Conservation (phyloP, 2,329 filamentous ascomycete species). For the Curvularia sp. region DNA sequence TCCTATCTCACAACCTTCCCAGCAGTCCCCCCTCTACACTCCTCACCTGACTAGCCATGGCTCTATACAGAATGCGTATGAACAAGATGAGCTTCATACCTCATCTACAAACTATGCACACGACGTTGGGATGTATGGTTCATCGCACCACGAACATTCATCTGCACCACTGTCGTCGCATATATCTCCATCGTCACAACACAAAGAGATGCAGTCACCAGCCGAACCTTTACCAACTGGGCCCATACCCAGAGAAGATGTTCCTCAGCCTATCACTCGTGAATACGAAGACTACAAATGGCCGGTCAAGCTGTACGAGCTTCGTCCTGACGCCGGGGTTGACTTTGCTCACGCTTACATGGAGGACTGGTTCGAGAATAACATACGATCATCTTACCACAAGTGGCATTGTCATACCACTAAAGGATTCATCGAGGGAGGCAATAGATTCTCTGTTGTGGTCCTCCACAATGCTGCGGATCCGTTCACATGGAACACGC, state of each 20-base stretch:
- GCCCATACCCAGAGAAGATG: constrained; percentile 4
- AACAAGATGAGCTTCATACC: not conserved
- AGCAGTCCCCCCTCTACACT: not conserved
- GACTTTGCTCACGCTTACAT: constrained; percentile 23
- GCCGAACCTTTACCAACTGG: not conserved
- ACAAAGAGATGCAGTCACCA: not conserved
- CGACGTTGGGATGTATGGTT: not conserved
- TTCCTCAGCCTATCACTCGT: constrained; percentile 24
- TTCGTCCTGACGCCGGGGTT: constrained; percentile 19
- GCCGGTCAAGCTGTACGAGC: constrained; percentile 30
- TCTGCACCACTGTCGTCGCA: no score
- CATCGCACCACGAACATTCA: not conserved
- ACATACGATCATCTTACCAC: constrained; percentile 12
- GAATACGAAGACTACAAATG: constrained; percentile 34
- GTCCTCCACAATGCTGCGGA: constrained; percentile 38
- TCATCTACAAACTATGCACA: not conserved
- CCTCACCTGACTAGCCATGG: not conserved
- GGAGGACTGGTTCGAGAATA: constrained; percentile 15
- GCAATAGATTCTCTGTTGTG: constrained; percentile 28
- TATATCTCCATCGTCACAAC: not conserved
- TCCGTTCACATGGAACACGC: constrained; percentile 20
- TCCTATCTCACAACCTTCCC: not conserved
- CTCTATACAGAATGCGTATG: not conserved
- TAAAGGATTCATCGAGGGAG: constrained; percentile 35
- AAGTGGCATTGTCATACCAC: constrained; percentile 27